These are phyloP conservation scores for Arthrobotrys sphaeroides DNA, from an alignment of 2,329 filamentous ascomycete species.

Conservation along the genomic window DNA sequence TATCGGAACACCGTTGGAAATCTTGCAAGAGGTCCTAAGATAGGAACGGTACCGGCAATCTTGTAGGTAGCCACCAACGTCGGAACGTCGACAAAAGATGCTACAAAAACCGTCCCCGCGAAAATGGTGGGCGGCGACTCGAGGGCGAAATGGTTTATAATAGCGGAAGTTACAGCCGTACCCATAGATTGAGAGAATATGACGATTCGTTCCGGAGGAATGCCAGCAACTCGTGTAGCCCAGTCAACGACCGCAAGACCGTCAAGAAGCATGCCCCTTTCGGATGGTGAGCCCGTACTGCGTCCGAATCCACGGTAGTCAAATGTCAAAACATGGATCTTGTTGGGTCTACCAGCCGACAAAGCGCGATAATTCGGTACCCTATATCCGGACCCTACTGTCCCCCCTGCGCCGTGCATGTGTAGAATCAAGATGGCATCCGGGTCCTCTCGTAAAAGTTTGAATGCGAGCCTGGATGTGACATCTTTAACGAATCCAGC, in stretches of 20 bases:
- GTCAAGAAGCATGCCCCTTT: slow-evolving; percentile 67
- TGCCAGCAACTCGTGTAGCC: slow-evolving; percentile 66
- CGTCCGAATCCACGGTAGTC: slow-evolving; percentile 72
- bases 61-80: slow-evolving; percentile 69
- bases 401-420: slow-evolving; percentile 69
- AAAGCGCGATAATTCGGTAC: slow-evolving; percentile 69
- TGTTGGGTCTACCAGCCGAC: slow-evolving; percentile 65
- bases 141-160: slow-evolving; percentile 63
- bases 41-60: slow-evolving; percentile 67
- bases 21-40: slow-evolving; percentile 66
- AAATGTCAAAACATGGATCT: slow-evolving; percentile 69
- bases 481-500: slow-evolving; percentile 60
- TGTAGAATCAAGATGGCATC: slow-evolving; percentile 64
- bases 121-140: slow-evolving; percentile 65
- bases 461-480: slow-evolving; percentile 61
- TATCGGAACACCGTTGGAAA: slow-evolving; percentile 65
- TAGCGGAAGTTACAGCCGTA: slow-evolving; percentile 65
- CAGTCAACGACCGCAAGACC: slow-evolving; percentile 67
- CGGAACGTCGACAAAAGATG: slow-evolving; percentile 68
- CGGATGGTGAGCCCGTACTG: slow-evolving; percentile 67
- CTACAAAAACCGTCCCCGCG: slow-evolving; percentile 68
- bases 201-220: slow-evolving; percentile 68
- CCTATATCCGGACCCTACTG: slow-evolving; percentile 68
- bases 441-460: slow-evolving; percentile 64
- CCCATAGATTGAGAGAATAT: slow-evolving; percentile 71